These are phyloP conservation scores for Candida gorgasii DNA, from an alignment of 805 yeast species.

Conservation along the genomic window DNA sequence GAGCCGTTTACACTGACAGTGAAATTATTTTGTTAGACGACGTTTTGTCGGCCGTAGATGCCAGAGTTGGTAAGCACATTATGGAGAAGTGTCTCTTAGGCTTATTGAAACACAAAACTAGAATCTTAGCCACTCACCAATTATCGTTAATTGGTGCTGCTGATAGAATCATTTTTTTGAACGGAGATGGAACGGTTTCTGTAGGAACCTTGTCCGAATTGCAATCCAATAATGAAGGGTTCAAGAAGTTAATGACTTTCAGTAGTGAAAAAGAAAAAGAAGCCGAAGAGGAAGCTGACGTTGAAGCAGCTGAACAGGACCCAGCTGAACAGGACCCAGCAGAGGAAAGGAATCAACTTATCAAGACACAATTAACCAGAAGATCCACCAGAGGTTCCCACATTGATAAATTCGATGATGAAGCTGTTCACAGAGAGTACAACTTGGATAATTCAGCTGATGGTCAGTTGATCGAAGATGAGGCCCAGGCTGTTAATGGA, in stretches of 20 bases:
- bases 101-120: constrained; percentile 27
- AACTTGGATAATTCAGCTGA: constrained; percentile 24
- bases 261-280: constrained; percentile 21
- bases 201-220: constrained; percentile 32
- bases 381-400: constrained; percentile 17
- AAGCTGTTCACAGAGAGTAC: constrained; percentile 33
- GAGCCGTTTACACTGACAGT: constrained; percentile 34
- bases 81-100: constrained; percentile 32
- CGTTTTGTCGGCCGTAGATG: constrained; percentile 40
- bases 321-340: constrained; percentile 16
- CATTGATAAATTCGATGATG: constrained; percentile 28
- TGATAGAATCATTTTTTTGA: constrained; percentile 29
- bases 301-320: constrained; percentile 20
- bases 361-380: constrained; percentile 27
- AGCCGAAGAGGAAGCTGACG: constrained; percentile 21
- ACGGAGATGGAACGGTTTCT: constrained; percentile 34
- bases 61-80: constrained; percentile 38
- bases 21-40: constrained; percentile 35
- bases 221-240: constrained; percentile 23
- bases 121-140: constrained; percentile 40
- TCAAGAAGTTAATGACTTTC: constrained; percentile 29
- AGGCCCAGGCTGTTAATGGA: constrained; percentile 60
- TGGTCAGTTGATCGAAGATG: constrained; percentile 41
- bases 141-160: constrained; percentile 35
- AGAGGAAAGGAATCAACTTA: constrained; percentile 19